Percentiles rank a stretch among this genome's conserved stretches.
These are phyloP conservation scores for Aquanectria penicillioides DNA, from an alignment of 2,329 filamentous ascomycete species.

Conservation along the genomic window DNA sequence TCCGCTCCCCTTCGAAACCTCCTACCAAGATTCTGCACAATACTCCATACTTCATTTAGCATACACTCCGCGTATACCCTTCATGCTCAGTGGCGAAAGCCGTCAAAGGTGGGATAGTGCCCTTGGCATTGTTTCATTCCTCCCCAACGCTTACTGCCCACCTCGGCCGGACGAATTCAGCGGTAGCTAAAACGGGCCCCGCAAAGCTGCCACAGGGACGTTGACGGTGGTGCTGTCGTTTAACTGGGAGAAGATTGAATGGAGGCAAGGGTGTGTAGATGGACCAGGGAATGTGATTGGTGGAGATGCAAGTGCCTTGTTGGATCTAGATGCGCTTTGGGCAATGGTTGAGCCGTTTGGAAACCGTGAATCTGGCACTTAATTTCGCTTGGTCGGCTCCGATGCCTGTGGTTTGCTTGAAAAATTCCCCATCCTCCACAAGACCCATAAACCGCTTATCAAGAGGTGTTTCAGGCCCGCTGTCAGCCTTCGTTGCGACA, in stretches of 20 bases:
- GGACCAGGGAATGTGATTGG: background rate
- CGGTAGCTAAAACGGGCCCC: background rate
- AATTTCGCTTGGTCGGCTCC: slow-evolving; percentile 8
- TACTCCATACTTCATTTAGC: background rate
- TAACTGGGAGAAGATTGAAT: slow-evolving; percentile 5
- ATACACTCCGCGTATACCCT: background rate
- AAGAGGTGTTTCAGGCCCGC: slow-evolving; percentile 1
- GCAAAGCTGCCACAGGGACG: background rate
- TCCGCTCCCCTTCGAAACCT: background rate
- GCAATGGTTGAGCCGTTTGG: slow-evolving; percentile 9
- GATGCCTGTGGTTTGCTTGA: background rate
- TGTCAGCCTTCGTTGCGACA: too few species aligned
- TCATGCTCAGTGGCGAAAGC: background rate
- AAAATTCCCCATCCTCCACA: background rate
- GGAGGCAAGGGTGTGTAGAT: background rate
- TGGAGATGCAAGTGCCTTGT: background rate
- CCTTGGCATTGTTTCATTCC: slow-evolving; percentile 10
- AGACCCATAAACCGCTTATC: slow-evolving; percentile 4
- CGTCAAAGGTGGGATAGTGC: background rate
- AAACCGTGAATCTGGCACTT: slow-evolving; percentile 12
- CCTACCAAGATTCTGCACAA: background rate
- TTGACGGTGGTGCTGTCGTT: slow-evolving; percentile 5
- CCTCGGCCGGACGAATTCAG: background rate
- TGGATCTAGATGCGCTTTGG: slow-evolving; percentile 4
- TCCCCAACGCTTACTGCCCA: background rate